These are phyloP conservation scores for Rhododendron ovatum DNA, from an alignment of 148 eudicot species.

Conservation along the genomic window DNA sequence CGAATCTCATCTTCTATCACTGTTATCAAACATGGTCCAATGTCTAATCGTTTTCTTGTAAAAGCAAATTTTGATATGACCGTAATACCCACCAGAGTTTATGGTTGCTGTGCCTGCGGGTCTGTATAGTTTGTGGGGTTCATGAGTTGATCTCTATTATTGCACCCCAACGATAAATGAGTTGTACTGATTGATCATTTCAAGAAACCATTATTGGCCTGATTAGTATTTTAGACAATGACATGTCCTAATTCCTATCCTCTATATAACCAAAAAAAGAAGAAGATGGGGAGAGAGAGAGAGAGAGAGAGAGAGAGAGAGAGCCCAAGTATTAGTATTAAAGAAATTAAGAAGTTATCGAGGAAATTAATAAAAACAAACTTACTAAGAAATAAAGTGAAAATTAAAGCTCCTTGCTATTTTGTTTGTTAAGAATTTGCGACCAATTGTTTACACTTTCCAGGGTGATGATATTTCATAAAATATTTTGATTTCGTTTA, in stretches of 20 bases:
- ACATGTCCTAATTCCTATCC: neutral
- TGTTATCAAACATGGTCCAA: no score
- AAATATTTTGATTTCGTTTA: no score
- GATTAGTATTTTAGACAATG: neutral
- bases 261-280: neutral
- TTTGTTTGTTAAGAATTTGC: no score
- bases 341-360: no score
- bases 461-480: neutral
- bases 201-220: neutral
- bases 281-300: no score
- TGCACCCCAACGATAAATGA: neutral
- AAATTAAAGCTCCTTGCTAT: no score
- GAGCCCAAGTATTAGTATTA: neutral
- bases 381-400: no score
- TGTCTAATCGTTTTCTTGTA: slow-evolving; percentile 7
- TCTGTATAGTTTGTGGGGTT: neutral
- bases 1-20: no score
- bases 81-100: neutral
- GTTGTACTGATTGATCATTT: neutral
- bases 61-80: slow-evolving; percentile 10
- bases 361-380: no score
- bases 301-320: no score
- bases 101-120: neutral
- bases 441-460: neutral
- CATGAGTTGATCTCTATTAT: neutral